Conservation (phyloP, 306 rosid genomes). For the Prunus salicina region DNA sequence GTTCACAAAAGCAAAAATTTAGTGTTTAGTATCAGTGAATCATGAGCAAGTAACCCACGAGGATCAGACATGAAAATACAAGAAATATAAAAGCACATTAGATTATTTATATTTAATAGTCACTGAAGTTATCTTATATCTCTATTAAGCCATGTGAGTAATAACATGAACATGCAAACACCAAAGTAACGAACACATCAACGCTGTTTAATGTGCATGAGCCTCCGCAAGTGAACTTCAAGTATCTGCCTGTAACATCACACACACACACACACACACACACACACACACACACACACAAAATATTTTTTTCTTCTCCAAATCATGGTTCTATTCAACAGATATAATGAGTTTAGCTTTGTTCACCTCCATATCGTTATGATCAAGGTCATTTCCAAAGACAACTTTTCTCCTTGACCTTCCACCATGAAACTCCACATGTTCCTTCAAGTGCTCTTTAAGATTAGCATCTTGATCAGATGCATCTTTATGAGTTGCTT, state of each 20-base stretch:
- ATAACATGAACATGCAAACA: not conserved
- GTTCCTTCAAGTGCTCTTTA: constrained; percentile 51
- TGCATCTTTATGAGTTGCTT: constrained; percentile 21
- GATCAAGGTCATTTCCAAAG: constrained; percentile 56
- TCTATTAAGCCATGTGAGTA: not conserved
- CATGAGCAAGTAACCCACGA: not conserved
- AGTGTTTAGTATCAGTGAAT: not conserved
- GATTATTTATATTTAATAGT: not conserved
- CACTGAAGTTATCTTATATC: not conserved
- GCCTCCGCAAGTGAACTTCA: not conserved
- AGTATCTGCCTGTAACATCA: not conserved
- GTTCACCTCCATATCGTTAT: constrained; percentile 51
- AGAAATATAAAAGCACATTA: not conserved
- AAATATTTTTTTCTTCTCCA: not conserved
- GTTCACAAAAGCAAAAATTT: not conserved
- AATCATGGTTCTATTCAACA: constrained; percentile 6
- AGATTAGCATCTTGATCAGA: constrained; percentile 22
- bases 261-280: not conserved
- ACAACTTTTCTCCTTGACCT: constrained; percentile 68
- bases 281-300: not conserved
- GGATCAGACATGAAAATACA: not conserved
- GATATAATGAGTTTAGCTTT: constrained; percentile 12
- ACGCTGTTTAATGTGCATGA: not conserved
- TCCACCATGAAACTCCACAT: constrained; percentile 70
- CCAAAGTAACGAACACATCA: not conserved